These are phyloP conservation scores for Orobanche coerulescens DNA, from an alignment of 257 asterid species.

Conservation along the genomic window DNA sequence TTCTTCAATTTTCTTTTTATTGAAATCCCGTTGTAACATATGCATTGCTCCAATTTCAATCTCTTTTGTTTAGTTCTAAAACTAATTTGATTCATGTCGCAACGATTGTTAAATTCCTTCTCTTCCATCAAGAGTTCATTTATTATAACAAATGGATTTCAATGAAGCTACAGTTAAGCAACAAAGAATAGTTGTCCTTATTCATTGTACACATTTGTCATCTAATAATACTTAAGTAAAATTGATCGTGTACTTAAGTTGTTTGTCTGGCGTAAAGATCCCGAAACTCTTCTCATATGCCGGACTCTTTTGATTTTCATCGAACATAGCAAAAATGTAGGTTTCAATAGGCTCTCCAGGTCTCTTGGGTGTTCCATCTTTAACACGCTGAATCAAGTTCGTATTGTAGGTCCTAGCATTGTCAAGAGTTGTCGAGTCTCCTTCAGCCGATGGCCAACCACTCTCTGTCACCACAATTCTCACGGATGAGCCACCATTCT, in stretches of 20 bases:
- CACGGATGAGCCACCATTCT: constrained; percentile 22
- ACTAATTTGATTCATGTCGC: too few relatives aligned
- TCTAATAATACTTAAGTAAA: constrained; percentile 11
- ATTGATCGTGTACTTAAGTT: constrained; percentile 24
- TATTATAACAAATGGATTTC: too few relatives aligned
- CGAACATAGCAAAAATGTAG: constrained; percentile 30
- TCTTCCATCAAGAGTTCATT: too few relatives aligned
- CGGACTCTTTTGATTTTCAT: constrained; percentile 28
- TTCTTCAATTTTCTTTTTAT: too few relatives aligned
- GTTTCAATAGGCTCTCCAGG: constrained; percentile 28
- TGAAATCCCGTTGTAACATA: too few relatives aligned
- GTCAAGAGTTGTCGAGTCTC: constrained; percentile 8
- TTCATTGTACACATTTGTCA: too few relatives aligned
- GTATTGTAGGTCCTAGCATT: constrained; percentile 23
- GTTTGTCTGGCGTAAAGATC: constrained; percentile 15
- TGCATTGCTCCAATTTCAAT: too few relatives aligned
- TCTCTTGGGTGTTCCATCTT: constrained; percentile 26
- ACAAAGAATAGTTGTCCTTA: too few relatives aligned
- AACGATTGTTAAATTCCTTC: too few relatives aligned
- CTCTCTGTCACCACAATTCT: constrained; percentile 33
- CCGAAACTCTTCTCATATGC: constrained; percentile 31
- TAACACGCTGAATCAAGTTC: constrained; percentile 31
- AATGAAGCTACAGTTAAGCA: too few relatives aligned
- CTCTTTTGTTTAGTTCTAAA: too few relatives aligned
- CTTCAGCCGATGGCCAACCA: constrained; percentile 39